Conservation (phyloP, 1,284 basidiomycete species). For the Takashimella tepidaria region DNA sequence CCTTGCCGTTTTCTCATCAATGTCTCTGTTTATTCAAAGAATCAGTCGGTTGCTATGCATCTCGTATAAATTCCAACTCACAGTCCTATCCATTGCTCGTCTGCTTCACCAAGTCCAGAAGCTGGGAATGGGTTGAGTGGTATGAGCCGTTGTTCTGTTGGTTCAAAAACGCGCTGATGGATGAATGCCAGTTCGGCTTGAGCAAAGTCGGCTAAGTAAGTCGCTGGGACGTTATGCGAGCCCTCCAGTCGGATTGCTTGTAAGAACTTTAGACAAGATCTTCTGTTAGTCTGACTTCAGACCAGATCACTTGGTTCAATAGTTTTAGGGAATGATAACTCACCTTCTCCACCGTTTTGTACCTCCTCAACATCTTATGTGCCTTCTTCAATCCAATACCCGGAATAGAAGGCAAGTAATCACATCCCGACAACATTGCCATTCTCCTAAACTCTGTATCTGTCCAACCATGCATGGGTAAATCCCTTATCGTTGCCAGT, state of each 20-base stretch:
- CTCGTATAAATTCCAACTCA: constrained; percentile 47
- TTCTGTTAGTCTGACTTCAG: too few relatives aligned
- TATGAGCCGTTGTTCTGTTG: constrained; percentile 59
- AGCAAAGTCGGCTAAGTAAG: constrained; percentile 63
- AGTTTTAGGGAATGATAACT: constrained; percentile 1
- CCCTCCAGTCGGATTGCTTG: constrained; percentile 75
- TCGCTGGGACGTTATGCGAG: constrained; percentile 70
- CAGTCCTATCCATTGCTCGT: constrained; percentile 72
- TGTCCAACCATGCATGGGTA: constrained; percentile 82
- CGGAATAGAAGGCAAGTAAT: constrained; percentile 94
- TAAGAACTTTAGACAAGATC: constrained; percentile 50
- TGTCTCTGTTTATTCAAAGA: constrained; percentile 29
- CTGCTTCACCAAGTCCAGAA: constrained; percentile 55
- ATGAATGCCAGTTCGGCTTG: constrained; percentile 89
- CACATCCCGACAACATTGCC: constrained; percentile 96
- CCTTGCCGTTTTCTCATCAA: constrained; percentile 45
- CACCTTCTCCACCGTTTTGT: constrained; percentile 81
- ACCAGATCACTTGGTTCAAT: too few relatives aligned
- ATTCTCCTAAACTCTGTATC: constrained; percentile 85
- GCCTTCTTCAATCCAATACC: constrained; percentile 98
- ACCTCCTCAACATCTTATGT: constrained; percentile 69
- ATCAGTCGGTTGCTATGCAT: too few relatives aligned
- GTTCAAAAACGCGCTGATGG: constrained; percentile 90
- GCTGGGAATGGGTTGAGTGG: constrained; percentile 60
- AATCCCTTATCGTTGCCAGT: constrained; percentile 66